These are phyloP conservation scores for Purpureocillium lavendulum DNA, from an alignment of 2,329 filamentous ascomycete genomes.

Conservation along the genomic window DNA sequence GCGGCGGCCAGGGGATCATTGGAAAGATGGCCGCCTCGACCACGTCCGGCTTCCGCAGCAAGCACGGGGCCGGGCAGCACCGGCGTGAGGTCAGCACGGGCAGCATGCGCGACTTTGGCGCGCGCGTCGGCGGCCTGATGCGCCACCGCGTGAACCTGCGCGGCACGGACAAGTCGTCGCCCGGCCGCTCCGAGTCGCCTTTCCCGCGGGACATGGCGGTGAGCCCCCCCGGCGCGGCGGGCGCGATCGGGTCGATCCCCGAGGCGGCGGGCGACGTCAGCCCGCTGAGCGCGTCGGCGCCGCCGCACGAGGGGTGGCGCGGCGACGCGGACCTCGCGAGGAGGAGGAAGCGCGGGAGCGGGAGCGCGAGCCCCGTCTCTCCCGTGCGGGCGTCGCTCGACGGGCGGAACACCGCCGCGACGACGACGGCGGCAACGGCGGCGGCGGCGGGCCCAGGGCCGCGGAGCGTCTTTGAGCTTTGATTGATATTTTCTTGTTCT, in stretches of 20 bases:
- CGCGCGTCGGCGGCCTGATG: conserved; percentile 18
- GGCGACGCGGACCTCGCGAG: too few species aligned
- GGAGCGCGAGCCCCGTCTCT: too few species aligned
- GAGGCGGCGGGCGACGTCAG: background rate
- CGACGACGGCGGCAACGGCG: too few species aligned
- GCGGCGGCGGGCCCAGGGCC: too few species aligned
- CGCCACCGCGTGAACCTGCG: conserved; percentile 12
- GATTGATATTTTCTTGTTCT: too few species aligned
- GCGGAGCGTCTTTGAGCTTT: too few species aligned
- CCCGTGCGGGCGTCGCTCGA: too few species aligned
- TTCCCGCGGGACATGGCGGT: background rate
- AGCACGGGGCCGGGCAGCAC: background rate
- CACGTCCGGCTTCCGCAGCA: background rate
- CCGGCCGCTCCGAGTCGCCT: background rate
- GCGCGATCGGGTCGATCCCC: background rate
- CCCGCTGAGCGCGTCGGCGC: conserved; percentile 1
- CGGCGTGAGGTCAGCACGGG: background rate
- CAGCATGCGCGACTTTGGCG: conserved; percentile 15
- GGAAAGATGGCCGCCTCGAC: conserved; percentile 3
- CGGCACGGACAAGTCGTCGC: conserved; percentile 1
- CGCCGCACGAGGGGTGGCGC: background rate
- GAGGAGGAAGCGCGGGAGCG: too few species aligned
- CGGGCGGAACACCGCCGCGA: too few species aligned
- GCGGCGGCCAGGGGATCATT: conserved; percentile 3
- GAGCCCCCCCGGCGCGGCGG: background rate